A percentile compares a stretch with the other conserved stretches of the same genome.
Conservation (phyloP, 352 stramenopile species). For the Globisporangium heterothallicum region DNA sequence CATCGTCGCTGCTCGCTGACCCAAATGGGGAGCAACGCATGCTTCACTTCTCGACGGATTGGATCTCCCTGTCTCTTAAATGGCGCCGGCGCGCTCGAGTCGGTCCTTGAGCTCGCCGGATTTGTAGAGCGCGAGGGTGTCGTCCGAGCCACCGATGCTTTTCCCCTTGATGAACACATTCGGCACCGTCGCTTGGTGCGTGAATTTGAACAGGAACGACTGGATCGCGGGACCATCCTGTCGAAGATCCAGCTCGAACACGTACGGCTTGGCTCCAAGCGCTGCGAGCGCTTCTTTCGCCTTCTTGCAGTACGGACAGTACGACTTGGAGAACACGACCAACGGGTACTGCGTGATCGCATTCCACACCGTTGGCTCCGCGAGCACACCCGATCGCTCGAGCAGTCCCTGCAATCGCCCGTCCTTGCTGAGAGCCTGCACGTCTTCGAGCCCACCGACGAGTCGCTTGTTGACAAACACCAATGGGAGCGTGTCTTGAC, state of each 20-base stretch:
- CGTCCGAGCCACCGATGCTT: conserved; percentile 94
- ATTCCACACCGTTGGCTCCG: conserved; percentile 67
- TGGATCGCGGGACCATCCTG: conserved; percentile 90
- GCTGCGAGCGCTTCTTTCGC: conserved; percentile 61
- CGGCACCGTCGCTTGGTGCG: conserved; percentile 93
- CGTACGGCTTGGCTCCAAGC: conserved; percentile 53
- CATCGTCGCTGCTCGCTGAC: no score
- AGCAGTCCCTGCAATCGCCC: conserved; percentile 88
- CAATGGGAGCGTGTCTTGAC: conserved; percentile 90
- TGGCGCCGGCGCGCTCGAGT: conserved; percentile 64
- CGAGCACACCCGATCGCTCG: conserved; percentile 57
- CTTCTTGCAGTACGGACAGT: conserved; percentile 85
- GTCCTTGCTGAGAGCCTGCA: conserved; percentile 76
- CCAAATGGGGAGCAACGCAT: no score
- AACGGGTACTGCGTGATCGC: conserved; percentile 63
- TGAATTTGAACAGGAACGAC: conserved; percentile 87
- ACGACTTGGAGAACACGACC: conserved; percentile 86
- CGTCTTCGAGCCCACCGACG: conserved; percentile 92
- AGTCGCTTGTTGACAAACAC: conserved; percentile 94
- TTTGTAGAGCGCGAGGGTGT: conserved; percentile 82
- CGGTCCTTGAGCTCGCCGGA: conserved; percentile 89
- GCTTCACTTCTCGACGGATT: not conserved
- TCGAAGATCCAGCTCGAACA: conserved; percentile 79
- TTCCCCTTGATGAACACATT: conserved; percentile 98
- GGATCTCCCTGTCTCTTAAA: conserved; percentile 14